A percentile compares a stretch with the other conserved stretches of the same genome.
Conservation (phyloP, 768 basidiomycete species). For the Nidularia sp. region DNA sequence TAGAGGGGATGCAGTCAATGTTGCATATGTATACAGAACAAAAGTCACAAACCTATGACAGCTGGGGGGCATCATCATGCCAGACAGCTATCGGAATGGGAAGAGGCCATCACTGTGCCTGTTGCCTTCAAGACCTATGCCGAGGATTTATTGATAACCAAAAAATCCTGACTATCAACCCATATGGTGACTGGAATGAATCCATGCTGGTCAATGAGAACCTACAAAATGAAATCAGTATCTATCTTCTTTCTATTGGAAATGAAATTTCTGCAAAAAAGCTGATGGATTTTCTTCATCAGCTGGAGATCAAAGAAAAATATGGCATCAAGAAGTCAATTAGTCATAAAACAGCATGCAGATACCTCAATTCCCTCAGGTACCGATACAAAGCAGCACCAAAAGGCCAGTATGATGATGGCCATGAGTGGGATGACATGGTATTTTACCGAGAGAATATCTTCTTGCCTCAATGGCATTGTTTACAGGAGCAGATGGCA, state of each 20-base stretch:
- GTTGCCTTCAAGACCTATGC: constrained; percentile 9
- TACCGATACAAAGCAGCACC: constrained; percentile 9
- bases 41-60: constrained; percentile 8
- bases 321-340: constrained; percentile 13
- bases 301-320: constrained; percentile 5
- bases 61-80: constrained; percentile 16
- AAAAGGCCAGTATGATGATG: constrained; percentile 16
- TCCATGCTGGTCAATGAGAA: constrained; percentile 23
- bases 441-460: constrained; percentile 19
- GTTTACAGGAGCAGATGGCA: background rate
- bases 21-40: constrained; percentile 10
- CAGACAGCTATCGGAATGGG: constrained; percentile 13
- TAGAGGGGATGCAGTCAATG: constrained; percentile 16
- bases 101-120: constrained; percentile 12
- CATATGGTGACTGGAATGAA: too few relatives aligned
- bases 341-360: constrained; percentile 11
- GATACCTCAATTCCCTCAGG: constrained; percentile 13
- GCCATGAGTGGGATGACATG: constrained; percentile 29
- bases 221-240: constrained; percentile 16
- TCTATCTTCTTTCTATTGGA: constrained; percentile 17
- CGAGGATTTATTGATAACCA: constrained; percentile 13
- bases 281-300: constrained; percentile 14
- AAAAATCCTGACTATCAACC: constrained; percentile 15
- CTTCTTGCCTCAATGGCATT: constrained; percentile 18
- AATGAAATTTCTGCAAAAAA: constrained; percentile 16